phyloP scores from a whole-genome alignment of 345 rosid species.

The Eucalyptus curtisii region DNA sequence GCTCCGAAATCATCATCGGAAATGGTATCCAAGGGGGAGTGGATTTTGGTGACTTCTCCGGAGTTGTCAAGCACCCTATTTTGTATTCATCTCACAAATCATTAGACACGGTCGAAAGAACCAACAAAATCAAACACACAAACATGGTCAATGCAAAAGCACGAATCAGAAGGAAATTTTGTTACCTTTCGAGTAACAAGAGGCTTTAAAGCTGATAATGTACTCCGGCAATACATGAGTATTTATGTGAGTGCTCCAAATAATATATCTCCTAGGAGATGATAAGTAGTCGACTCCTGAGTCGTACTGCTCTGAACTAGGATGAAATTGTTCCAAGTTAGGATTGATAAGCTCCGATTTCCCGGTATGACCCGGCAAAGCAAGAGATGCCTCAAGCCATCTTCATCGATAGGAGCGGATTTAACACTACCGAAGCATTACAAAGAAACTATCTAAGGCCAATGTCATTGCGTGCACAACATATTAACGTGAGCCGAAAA shows the following conservation, averaged over 20 bases:
- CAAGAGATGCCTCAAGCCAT: slow-evolving; percentile 58
- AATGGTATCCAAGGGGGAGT: slow-evolving; percentile 87
- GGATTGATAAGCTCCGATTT: slow-evolving; percentile 50
- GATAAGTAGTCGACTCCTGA: not conserved
- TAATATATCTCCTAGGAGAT: not conserved
- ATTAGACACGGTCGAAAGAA: not conserved
- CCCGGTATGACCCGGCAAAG: slow-evolving; percentile 66
- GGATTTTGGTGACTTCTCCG: slow-evolving; percentile 14
- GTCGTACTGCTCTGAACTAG: not conserved
- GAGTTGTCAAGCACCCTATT: slow-evolving; percentile 13
- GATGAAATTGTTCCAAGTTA: slow-evolving; percentile 45
- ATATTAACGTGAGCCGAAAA: not conserved
- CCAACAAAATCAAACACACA: not conserved
- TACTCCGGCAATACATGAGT: slow-evolving; percentile 69
- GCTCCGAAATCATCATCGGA: slow-evolving; percentile 45
- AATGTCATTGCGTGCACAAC: not conserved
- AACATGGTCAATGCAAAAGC: not conserved
- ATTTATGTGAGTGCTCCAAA: slow-evolving; percentile 68
- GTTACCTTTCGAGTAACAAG: slow-evolving; percentile 12
- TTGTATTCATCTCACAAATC: not conserved
- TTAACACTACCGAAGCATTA: not conserved
- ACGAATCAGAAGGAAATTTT: not conserved
- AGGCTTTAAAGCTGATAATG: slow-evolving; percentile 48
- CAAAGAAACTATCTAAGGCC: not conserved
- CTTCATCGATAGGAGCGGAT: slow-evolving; percentile 23